Percentiles rank a stretch among this genome's conserved stretches.
Conservation (phyloP, 805 yeast species). For the Ogataea angusta region DNA sequence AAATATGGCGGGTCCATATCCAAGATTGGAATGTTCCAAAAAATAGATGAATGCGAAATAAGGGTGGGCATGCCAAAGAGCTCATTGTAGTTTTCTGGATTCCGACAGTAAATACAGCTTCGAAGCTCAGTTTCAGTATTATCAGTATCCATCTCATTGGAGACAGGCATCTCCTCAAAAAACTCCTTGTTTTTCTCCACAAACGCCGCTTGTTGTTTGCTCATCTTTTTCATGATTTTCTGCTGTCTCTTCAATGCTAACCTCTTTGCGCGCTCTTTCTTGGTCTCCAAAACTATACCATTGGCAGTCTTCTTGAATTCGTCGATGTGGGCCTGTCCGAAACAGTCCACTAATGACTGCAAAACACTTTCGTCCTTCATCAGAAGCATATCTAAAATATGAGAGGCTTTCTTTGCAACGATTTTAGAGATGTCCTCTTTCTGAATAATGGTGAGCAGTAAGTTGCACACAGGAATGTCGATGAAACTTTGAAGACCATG, state of each 20-base stretch:
- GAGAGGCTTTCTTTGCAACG: conserved; percentile 54
- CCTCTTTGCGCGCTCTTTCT: conserved; percentile 51
- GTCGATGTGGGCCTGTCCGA: conserved; percentile 53
- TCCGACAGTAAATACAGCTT: conserved; percentile 60
- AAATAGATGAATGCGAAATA: conserved; percentile 42
- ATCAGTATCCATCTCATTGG: conserved; percentile 19
- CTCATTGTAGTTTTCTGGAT: conserved; percentile 41
- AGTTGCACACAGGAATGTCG: conserved; percentile 54
- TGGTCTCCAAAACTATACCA: conserved; percentile 46
- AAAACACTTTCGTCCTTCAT: conserved; percentile 46
- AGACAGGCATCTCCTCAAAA: conserved; percentile 15
- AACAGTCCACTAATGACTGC: conserved; percentile 50
- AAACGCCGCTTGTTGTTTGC: conserved; percentile 48
- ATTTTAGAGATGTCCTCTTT: conserved; percentile 46
- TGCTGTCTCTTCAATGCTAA: conserved; percentile 61
- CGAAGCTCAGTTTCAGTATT: conserved; percentile 24
- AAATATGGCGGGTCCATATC: conserved; percentile 29
- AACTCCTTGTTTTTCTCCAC: conserved; percentile 36
- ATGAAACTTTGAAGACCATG: conserved; percentile 35
- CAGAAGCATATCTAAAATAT: conserved; percentile 49
- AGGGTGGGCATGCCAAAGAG: conserved; percentile 59
- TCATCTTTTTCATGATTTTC: conserved; percentile 59
- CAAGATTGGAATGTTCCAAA: conserved; percentile 45
- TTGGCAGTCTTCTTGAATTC: conserved; percentile 47
- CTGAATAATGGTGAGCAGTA: conserved; percentile 50